A percentile compares a stretch with the other conserved stretches of the same genome.
Evolutionary conservation across 2,329 filamentous ascomycete species (phyloP).

Genomic region (Macrophomina phaseolina): DNA sequence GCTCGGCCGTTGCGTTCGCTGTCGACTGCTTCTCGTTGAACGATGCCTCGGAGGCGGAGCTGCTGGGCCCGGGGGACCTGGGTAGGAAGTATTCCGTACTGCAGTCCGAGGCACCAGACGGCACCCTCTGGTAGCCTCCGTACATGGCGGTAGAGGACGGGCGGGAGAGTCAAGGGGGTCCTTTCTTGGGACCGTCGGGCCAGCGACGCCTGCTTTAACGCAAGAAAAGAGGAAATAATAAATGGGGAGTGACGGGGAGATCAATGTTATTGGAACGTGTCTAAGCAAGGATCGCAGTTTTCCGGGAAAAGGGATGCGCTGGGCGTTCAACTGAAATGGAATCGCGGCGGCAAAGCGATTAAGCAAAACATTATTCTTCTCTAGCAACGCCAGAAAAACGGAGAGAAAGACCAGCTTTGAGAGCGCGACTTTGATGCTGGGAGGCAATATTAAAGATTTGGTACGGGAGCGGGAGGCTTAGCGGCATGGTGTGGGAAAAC

Average conservation of each 20-base stretch:
- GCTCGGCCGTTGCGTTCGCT: not conserved
- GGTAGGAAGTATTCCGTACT: constrained; percentile 3
- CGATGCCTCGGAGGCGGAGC: constrained; percentile 2
- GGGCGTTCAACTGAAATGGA: not conserved
- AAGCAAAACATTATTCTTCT: not conserved
- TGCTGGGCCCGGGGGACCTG: constrained; percentile 3
- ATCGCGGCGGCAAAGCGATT: not conserved
- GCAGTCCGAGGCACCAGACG: not conserved
- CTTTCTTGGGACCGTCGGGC: not conserved
- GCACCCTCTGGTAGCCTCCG: constrained; percentile 19
- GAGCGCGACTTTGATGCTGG: not conserved
- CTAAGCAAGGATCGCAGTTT: constrained; percentile 17
- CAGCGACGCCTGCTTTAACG: constrained; percentile 9
- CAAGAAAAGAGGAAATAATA: not conserved
- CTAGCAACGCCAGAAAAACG: too few species aligned
- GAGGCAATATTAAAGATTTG: not conserved
- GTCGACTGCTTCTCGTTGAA: constrained; percentile 17
- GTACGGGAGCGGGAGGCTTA: not conserved
- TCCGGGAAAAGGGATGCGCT: constrained; percentile 10
- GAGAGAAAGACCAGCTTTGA: not conserved
- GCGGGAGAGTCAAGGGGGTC: not conserved
- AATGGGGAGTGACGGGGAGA: not conserved
- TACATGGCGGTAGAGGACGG: constrained; percentile 3
- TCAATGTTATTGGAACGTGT: constrained; percentile 16
- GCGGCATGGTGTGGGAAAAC: not conserved